Base-by-base conservation (phyloP, 1,284 basidiomycete genomes). In the Bondarzewia mesenterica region DNA sequence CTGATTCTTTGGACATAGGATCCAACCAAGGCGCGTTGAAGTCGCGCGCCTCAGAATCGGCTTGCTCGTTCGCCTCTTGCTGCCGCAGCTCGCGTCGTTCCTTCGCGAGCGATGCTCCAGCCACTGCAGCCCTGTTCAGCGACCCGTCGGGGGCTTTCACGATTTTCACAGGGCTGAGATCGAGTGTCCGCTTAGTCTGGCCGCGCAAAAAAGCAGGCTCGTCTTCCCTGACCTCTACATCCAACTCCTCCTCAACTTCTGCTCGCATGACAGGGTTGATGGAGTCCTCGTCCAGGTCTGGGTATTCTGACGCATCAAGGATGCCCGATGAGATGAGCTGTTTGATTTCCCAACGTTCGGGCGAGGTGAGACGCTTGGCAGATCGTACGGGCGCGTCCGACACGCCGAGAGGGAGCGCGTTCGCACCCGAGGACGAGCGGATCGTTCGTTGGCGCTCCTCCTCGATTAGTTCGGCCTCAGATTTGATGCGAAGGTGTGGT, bases 311-410 rank as follows among this genome's bases (percentile, higher is more conserved):
- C 6, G 94, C 88, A 57, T 87, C 85, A 42, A 97, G 81, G 5
- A 85, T 89, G 42, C 96, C 96, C 37, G 93, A 96, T 0, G 96
- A 92, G 53, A 99, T 97, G 51, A 99, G 80, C 65, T 99, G 96
- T 65, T 98, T 97, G 66, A 99, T 91, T 71, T 99, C 96, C 92
- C 95, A 99, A 20, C 96, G 82, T 66, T 99, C 96, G 0, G 96
- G 96, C 22, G 91, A 94, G 1, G 95, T 95, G 49, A 99, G 71
- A 15, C 96, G 82, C 63, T 95, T 95, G 1, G 92, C 91, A 15
- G 87, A 89, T 20, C 87, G 75, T 15, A 80, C 73, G 16, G 69
- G 59, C 66, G 78, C 75, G 44, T 77, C 76, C 50, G 70, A 70
- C 15, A 75, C 70, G 39, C 74, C 74, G 40, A 82, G 72, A 44